Conservation (phyloP, 495 filamentous ascomycete species). For the Bacidia gigantensis region DNA sequence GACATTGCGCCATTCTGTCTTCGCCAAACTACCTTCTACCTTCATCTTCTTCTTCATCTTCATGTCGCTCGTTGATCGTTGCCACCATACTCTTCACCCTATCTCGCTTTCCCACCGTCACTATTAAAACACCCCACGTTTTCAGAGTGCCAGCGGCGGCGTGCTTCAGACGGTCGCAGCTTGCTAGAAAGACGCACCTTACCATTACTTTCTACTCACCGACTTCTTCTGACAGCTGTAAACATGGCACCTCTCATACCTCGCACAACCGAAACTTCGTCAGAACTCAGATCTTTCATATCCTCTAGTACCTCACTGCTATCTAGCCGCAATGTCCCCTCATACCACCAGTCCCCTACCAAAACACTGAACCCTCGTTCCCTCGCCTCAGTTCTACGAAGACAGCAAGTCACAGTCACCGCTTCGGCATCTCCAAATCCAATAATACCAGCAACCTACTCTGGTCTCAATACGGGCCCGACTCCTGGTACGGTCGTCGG, state of each 20-base stretch:
- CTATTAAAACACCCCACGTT: not conserved
- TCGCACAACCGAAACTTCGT: conserved; percentile 7
- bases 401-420: conserved; percentile 9
- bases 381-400: conserved; percentile 16
- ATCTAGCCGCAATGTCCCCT: conserved; percentile 3
- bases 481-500: conserved; percentile 62
- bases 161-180: not conserved
- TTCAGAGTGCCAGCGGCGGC: conserved; percentile 3
- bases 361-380: conserved; percentile 5
- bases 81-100: not conserved
- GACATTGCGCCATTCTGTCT: not conserved
- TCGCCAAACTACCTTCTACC: not conserved
- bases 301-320: conserved; percentile 8
- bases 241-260: not conserved
- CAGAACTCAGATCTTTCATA: conserved; percentile 12
- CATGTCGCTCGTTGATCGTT: conserved; percentile 17
- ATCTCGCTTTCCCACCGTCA: not conserved
- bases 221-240: not conserved
- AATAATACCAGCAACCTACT: conserved; percentile 56
- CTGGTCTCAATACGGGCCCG: conserved; percentile 42
- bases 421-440: conserved; percentile 15
- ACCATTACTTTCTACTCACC: not conserved
- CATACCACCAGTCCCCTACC: conserved; percentile 2
- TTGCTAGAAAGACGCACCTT: not conserved
- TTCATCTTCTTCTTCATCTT: conserved; percentile 7